Evolutionary conservation across 2,329 filamentous ascomycete genomes (phyloP).

Genomic region (Alternaria ethzedia): DNA sequence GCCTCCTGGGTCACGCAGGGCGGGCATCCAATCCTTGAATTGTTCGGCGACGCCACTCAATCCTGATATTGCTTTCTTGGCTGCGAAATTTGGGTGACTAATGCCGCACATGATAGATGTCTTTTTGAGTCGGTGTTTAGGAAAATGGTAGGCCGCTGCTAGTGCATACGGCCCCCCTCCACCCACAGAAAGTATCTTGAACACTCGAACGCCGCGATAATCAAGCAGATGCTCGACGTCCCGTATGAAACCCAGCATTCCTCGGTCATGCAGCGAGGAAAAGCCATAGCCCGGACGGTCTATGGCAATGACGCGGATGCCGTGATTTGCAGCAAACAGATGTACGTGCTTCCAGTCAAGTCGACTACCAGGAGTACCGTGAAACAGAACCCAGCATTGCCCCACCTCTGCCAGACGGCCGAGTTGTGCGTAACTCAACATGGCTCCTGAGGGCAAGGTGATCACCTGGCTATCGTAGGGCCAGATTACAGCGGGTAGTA

Average conservation of each 20-base stretch:
- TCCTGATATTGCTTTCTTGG: neutral
- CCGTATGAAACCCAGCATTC: neutral
- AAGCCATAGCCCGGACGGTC: neutral
- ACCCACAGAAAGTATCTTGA: neutral
- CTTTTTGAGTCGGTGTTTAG: neutral
- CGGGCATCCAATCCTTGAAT: neutral
- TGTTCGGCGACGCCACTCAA: too few species aligned
- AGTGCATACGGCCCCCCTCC: neutral
- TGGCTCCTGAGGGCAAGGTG: neutral
- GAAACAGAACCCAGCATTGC: neutral
- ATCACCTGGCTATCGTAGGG: neutral
- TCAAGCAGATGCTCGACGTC: neutral
- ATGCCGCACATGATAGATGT: neutral
- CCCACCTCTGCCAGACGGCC: neutral
- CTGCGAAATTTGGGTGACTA: neutral
- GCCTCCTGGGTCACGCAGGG: too few species aligned
- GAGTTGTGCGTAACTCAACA: slow-evolving; percentile 1
- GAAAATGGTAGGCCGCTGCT: neutral
- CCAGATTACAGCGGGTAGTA: neutral
- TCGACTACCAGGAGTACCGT: slow-evolving; percentile 1
- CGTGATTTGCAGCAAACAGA: neutral
- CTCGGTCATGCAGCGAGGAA: neutral
- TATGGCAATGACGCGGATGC: neutral
- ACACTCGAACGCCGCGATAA: neutral
- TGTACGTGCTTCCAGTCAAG: neutral